phyloP scores from a whole-genome alignment of 2,329 filamentous ascomycete genomes.

The Aspergillus sp. region DNA sequence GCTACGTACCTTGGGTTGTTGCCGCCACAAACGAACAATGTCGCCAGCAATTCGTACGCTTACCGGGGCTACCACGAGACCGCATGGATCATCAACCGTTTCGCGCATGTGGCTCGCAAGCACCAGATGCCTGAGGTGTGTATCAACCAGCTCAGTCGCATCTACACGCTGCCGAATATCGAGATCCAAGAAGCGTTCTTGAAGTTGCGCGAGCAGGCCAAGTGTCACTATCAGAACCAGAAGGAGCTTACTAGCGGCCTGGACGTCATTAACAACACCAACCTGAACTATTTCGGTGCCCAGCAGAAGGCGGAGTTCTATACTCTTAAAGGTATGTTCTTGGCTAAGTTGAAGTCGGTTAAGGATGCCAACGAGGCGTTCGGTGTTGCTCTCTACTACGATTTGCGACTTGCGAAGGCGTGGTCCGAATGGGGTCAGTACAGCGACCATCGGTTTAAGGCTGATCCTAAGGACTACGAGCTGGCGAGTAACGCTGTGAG shows the following conservation, averaged over 20 bases:
- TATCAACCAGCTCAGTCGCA: constrained; percentile 91
- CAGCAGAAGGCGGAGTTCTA: constrained; percentile 99
- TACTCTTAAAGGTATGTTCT: constrained; percentile 98
- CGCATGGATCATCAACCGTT: constrained; percentile 99
- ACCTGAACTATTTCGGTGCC: constrained; percentile 93
- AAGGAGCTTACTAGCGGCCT: constrained; percentile 85
- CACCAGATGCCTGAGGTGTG: constrained; percentile 95
- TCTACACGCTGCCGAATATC: constrained; percentile 98
- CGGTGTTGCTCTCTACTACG: constrained; percentile 90
- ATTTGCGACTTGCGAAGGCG: constrained; percentile 89
- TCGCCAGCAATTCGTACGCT: constrained; percentile 85
- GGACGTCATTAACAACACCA: constrained; percentile 99
- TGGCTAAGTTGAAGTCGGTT: constrained; percentile 86
- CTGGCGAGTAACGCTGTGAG: constrained; percentile 87
- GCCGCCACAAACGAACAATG: constrained; percentile 70
- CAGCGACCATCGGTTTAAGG: constrained; percentile 93
- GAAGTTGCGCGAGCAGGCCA: constrained; percentile 96
- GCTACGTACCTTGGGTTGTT: constrained; percentile 81
- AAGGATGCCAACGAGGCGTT: constrained; percentile 90
- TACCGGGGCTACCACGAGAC: constrained; percentile 98
- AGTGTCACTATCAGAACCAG: constrained; percentile 95
- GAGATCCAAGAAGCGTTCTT: constrained; percentile 99
- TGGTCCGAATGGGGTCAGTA: constrained; percentile 99
- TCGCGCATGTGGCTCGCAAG: constrained; percentile 94
- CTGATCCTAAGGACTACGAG: constrained; percentile 72